A percentile compares a stretch with the other conserved stretches of the same genome.
These are phyloP conservation scores for Calycina marina DNA, from an alignment of 2,329 filamentous ascomycete species.

Conservation along the genomic window DNA sequence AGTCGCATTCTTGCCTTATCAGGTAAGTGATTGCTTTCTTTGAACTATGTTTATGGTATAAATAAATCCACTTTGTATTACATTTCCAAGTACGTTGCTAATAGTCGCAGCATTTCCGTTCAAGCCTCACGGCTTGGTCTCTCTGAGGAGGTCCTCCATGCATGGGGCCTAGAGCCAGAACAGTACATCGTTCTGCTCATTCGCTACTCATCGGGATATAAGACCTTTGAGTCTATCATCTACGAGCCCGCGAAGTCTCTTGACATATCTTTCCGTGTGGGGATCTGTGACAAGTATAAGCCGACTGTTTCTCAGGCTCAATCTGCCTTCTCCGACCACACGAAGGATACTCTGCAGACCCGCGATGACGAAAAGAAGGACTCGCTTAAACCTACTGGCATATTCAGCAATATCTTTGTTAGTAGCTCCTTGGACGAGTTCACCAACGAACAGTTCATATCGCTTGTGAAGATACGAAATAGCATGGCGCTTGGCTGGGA, in stretches of 20 bases:
- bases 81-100: too few species aligned
- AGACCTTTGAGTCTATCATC: slow-evolving; percentile 38
- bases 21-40: too few species aligned
- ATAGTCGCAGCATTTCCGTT: slow-evolving; percentile 57
- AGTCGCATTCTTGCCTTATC: slow-evolving; percentile 33
- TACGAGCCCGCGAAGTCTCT: slow-evolving; percentile 24
- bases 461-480: slow-evolving; percentile 44
- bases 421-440: slow-evolving; percentile 56
- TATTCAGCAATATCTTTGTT: slow-evolving; percentile 48
- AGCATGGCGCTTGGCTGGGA: slow-evolving; percentile 46
- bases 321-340: slow-evolving; percentile 22
- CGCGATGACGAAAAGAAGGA: slow-evolving; percentile 3
- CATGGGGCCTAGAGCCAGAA: slow-evolving; percentile 53
- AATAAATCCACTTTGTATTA: too few species aligned
- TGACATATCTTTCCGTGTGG: slow-evolving; percentile 48
- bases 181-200: slow-evolving; percentile 67
- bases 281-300: slow-evolving; percentile 59
- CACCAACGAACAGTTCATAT: slow-evolving; percentile 49
- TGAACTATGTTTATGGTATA: too few species aligned
- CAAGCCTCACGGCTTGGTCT: slow-evolving; percentile 56
- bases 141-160: slow-evolving; percentile 57
- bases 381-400: slow-evolving; percentile 9
- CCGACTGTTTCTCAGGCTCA: slow-evolving; percentile 36
- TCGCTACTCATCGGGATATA: slow-evolving; percentile 47
- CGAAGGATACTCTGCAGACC: slow-evolving; percentile 7